phyloP scores from a whole-genome alignment of 2,329 filamentous ascomycete genomes.

The Phialophora verrucosa region DNA sequence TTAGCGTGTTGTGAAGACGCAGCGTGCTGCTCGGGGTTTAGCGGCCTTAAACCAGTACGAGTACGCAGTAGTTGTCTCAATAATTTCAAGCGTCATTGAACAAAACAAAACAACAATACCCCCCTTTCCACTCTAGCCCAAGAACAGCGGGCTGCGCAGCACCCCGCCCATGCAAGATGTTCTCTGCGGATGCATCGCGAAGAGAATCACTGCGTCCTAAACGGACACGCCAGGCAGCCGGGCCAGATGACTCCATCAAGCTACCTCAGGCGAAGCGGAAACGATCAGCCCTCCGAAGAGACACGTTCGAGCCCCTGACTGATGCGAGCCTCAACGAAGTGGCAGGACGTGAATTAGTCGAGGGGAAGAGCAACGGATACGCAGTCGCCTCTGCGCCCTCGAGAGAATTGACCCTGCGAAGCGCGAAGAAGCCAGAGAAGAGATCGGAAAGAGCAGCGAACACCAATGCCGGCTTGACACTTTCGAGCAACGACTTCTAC shows the following conservation, averaged over 20 bases:
- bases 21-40: slow-evolving; percentile 6
- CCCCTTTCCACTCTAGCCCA: neutral
- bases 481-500: slow-evolving; percentile 81
- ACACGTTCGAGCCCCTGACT: slow-evolving; percentile 43
- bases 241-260: slow-evolving; percentile 53
- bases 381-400: slow-evolving; percentile 38
- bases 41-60: neutral
- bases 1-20: neutral
- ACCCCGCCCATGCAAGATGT: slow-evolving; percentile 38
- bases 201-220: slow-evolving; percentile 40
- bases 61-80: neutral
- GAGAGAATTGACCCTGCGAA: slow-evolving; percentile 47
- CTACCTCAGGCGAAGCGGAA: slow-evolving; percentile 55
- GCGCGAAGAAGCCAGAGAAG: slow-evolving; percentile 47
- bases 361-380: slow-evolving; percentile 36
- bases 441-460: slow-evolving; percentile 40
- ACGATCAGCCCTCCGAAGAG: slow-evolving; percentile 50
- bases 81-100: slow-evolving; percentile 5
- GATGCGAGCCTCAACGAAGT: slow-evolving; percentile 39
- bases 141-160: neutral
- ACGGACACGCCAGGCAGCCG: slow-evolving; percentile 40
- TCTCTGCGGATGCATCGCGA: slow-evolving; percentile 39
- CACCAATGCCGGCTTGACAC: slow-evolving; percentile 42
- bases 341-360: slow-evolving; percentile 34
- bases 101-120: slow-evolving; percentile 7